These are phyloP conservation scores for Alternaria rosae DNA, from an alignment of 2,329 filamentous ascomycete genomes.

Conservation along the genomic window DNA sequence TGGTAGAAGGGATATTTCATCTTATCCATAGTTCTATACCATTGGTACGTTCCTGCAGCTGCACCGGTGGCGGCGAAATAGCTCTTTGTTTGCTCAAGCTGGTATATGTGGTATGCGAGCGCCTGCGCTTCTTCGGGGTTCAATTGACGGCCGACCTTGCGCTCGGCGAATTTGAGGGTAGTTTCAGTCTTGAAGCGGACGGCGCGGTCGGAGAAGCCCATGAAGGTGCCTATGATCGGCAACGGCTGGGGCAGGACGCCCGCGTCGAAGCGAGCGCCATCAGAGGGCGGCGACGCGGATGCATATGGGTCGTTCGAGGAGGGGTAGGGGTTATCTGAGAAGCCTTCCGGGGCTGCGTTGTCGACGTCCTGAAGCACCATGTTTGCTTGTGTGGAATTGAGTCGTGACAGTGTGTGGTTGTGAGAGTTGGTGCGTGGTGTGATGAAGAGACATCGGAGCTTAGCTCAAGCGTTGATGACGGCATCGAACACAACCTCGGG, in stretches of 20 bases:
- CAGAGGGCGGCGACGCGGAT: slow-evolving; percentile 21
- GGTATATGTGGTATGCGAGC: slow-evolving; percentile 51
- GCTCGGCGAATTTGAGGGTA: slow-evolving; percentile 43
- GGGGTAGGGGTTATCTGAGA: slow-evolving; percentile 40
- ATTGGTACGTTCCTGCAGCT: slow-evolving; percentile 40
- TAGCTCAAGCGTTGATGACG: slow-evolving; percentile 36
- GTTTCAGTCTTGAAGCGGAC: slow-evolving; percentile 40
- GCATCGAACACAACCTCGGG: slow-evolving; percentile 25
- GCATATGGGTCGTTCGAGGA: slow-evolving; percentile 51
- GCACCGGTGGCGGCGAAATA: slow-evolving; percentile 50
- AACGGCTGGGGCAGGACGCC: slow-evolving; percentile 48
- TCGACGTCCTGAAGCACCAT: slow-evolving; percentile 55
- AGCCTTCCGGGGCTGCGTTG: slow-evolving; percentile 38
- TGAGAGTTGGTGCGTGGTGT: slow-evolving; percentile 30
- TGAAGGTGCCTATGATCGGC: slow-evolving; percentile 41
- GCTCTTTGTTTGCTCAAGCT: slow-evolving; percentile 47
- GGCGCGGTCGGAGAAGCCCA: slow-evolving; percentile 37
- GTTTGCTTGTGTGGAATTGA: slow-evolving; percentile 13
- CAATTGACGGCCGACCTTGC: slow-evolving; percentile 48
- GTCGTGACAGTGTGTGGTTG: slow-evolving; percentile 44
- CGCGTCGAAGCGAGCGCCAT: slow-evolving; percentile 45
- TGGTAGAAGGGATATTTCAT: slow-evolving; percentile 54
- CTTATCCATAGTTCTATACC: slow-evolving; percentile 43
- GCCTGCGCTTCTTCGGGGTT: slow-evolving; percentile 54
- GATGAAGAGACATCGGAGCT: slow-evolving; percentile 12